Evolutionary conservation across 306 rosid species (phyloP).

Genomic region (Leucaena leucocephala): DNA sequence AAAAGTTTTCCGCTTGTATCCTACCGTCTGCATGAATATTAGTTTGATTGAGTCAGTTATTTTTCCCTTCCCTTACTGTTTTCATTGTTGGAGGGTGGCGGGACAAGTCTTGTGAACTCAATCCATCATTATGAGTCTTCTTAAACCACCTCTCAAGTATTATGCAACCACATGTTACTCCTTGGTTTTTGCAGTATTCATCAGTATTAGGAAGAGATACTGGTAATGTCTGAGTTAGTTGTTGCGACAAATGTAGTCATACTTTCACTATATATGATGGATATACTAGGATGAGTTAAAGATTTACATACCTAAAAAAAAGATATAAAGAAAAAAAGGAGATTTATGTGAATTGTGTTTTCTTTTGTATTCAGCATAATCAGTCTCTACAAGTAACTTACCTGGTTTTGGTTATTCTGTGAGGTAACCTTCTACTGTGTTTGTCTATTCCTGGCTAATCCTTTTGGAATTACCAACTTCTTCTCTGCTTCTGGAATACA

Average conservation of each 20-base stretch:
- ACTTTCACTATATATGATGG: neutral
- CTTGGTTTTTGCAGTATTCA: neutral
- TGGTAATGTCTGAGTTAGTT: neutral
- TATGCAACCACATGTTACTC: neutral
- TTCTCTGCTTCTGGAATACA: neutral
- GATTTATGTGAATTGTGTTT: neutral
- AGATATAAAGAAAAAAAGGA: too few relatives aligned
- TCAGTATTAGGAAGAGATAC: neutral
- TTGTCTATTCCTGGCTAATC: neutral
- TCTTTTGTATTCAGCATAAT: neutral
- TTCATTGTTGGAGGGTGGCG: neutral
- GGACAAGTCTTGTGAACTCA: neutral
- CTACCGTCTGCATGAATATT: neutral
- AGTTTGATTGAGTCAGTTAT: neutral
- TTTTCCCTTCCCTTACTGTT: neutral
- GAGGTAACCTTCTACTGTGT: conserved; percentile 4
- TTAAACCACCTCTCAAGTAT: neutral
- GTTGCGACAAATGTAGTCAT: neutral
- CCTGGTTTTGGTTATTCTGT: conserved; percentile 14
- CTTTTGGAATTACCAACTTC: neutral
- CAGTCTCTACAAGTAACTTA: neutral
- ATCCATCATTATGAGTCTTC: neutral
- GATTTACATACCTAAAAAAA: neutral
- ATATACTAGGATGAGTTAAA: neutral
- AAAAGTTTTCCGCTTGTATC: neutral